Conservation (phyloP, 2,329 filamentous ascomycete species). For the Botrytis porri region DNA sequence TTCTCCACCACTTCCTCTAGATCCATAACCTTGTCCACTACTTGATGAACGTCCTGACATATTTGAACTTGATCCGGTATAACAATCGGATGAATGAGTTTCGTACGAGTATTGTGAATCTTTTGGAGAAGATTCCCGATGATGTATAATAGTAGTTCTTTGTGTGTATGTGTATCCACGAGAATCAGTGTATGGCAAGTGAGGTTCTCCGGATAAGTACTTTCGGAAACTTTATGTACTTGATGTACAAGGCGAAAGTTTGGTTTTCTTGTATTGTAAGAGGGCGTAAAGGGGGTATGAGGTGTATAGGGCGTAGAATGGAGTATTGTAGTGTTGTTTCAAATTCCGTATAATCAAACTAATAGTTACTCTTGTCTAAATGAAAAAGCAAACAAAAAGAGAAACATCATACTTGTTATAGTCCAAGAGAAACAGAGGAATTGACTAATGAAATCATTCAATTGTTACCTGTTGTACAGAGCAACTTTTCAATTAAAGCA, state of each 20-base stretch:
- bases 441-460: not conserved
- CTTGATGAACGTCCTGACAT: slow-evolving; percentile 9
- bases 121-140: slow-evolving; percentile 2
- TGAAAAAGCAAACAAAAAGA: slow-evolving; percentile 12
- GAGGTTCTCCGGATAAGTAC: not conserved
- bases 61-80: not conserved
- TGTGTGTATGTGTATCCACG: slow-evolving; percentile 10
- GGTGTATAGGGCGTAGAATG: not conserved
- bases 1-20: not conserved
- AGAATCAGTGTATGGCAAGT: slow-evolving; percentile 14
- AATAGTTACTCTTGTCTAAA: slow-evolving; percentile 4
- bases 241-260: not conserved
- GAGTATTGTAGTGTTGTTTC: not conserved
- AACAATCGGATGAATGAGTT: slow-evolving; percentile 9
- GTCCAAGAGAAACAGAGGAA: not conserved
- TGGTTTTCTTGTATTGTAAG: not conserved
- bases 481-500: not conserved
- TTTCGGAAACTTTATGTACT: slow-evolving; percentile 3
- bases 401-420: slow-evolving; percentile 11
- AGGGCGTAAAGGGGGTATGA: not conserved
- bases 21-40: not conserved
- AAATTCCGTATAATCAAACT: not conserved
- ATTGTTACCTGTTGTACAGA: not conserved
- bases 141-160: not conserved
- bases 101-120: not conserved